phyloP scores from a whole-genome alignment of 2,329 filamentous ascomycete genomes.

The Salinomyces thailandicus region DNA sequence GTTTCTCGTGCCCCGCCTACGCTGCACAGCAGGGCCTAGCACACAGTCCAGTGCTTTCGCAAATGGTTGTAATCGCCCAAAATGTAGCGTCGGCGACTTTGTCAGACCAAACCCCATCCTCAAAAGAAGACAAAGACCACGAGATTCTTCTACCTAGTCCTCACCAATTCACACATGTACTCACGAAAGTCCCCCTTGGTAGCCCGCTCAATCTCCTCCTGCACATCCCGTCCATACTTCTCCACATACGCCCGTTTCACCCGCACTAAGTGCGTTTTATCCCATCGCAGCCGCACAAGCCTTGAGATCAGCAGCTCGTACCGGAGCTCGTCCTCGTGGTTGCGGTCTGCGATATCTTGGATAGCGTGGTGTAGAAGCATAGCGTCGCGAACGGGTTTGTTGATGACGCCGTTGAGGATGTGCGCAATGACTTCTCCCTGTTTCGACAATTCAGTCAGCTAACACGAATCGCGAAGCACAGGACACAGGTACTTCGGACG shows the following conservation, averaged over 20 bases:
- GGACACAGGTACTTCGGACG: too few relatives aligned
- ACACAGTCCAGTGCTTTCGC: too few relatives aligned
- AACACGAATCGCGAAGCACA: too few relatives aligned
- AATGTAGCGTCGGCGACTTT: too few relatives aligned
- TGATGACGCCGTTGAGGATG: conserved; percentile 93
- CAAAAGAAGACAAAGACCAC: too few relatives aligned
- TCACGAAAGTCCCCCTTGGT: conserved; percentile 55
- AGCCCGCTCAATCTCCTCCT: conserved; percentile 67
- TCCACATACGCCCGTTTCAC: conserved; percentile 72
- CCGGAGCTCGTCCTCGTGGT: conserved; percentile 44
- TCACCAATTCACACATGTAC: conserved; percentile 25
- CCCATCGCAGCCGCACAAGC: conserved; percentile 87
- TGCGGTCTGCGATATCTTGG: conserved; percentile 36
- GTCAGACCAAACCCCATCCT: too few relatives aligned
- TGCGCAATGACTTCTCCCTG: conserved; percentile 91
- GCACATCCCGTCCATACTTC: conserved; percentile 63
- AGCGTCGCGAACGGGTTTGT: conserved; percentile 85
- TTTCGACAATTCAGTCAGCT: too few relatives aligned
- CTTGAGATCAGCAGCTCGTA: conserved; percentile 81
- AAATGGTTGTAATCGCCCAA: too few relatives aligned
- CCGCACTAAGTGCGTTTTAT: conserved; percentile 65
- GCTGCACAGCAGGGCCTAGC: too few relatives aligned
- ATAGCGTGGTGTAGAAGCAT: conserved; percentile 86
- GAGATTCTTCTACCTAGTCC: conserved; percentile 12
- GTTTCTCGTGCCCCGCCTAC: too few relatives aligned